Conservation (phyloP, 768 basidiomycete species). For the Cystofilobasidium ferigula region DNA sequence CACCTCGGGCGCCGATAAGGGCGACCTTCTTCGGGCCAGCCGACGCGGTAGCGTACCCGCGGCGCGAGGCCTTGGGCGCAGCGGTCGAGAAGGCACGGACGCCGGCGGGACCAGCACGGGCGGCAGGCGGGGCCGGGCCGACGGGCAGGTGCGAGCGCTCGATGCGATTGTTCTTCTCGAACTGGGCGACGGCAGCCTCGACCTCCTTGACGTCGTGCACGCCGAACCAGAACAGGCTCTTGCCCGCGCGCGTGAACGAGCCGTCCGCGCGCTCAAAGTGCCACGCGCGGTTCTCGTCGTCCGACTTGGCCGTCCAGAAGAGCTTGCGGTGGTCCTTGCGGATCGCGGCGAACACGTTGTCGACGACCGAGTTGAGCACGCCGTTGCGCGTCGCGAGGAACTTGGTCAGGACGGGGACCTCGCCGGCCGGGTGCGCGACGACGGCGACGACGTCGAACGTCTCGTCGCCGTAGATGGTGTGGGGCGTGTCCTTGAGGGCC, state of each 20-base stretch:
- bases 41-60: slow-evolving; percentile 38
- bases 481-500: slow-evolving; percentile 67
- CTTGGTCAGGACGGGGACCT: slow-evolving; percentile 83
- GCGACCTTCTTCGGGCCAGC: slow-evolving; percentile 77
- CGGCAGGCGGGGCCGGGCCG: slow-evolving; percentile 33
- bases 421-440: slow-evolving; percentile 79
- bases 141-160: slow-evolving; percentile 84
- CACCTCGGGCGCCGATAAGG: slow-evolving; percentile 78
- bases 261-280: slow-evolving; percentile 98
- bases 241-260: slow-evolving; percentile 86
- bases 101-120: slow-evolving; percentile 49
- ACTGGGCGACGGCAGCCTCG: slow-evolving; percentile 61
- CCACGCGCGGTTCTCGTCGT: slow-evolving; percentile 95
- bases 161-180: slow-evolving; percentile 61
- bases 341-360: slow-evolving; percentile 95
- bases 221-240: slow-evolving; percentile 96
- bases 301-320: slow-evolving; percentile 95
- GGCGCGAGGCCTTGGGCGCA: slow-evolving; percentile 33
- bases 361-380: slow-evolving; percentile 83
- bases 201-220: slow-evolving; percentile 83
- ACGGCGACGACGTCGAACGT: slow-evolving; percentile 90
- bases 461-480: slow-evolving; percentile 96
- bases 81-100: slow-evolving; percentile 39
- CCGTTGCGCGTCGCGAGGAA: slow-evolving; percentile 78
- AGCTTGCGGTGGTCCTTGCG: slow-evolving; percentile 84